phyloP scores from a whole-genome alignment of 2,329 filamentous ascomycete species.

The Apiospora marii region DNA sequence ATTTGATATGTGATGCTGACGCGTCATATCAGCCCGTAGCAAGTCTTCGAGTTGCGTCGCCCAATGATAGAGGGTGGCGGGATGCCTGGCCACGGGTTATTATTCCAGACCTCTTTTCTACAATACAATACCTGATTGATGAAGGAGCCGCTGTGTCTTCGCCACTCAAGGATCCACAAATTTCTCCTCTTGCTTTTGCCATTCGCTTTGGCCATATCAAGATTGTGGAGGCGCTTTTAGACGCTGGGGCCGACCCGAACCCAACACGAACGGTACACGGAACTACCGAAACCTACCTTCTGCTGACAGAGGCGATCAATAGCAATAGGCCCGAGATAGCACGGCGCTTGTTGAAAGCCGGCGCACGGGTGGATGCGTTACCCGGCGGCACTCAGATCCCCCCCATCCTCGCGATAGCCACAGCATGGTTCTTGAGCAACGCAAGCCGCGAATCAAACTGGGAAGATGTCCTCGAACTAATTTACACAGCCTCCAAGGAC shows the following conservation, averaged over 20 bases:
- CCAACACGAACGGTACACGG: conserved; percentile 9
- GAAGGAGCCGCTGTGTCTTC: background rate
- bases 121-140: conserved; percentile 1
- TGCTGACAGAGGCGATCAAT: conserved; percentile 8
- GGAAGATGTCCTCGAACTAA: conserved; percentile 8
- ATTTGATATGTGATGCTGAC: background rate
- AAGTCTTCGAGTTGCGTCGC: background rate
- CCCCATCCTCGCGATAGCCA: background rate
- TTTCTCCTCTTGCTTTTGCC: too few species aligned
- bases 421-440: background rate
- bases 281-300: too few species aligned
- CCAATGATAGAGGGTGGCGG: background rate
- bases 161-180: too few species aligned
- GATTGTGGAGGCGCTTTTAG: too few species aligned
- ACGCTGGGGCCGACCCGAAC: too few species aligned
- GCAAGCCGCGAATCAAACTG: conserved; percentile 12
- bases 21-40: background rate
- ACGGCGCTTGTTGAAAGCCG: conserved; percentile 12
- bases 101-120: too few species aligned
- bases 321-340: conserved; percentile 9
- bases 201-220: too few species aligned
- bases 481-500: background rate
- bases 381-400: conserved; percentile 1
- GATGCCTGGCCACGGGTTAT: background rate
- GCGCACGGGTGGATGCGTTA: conserved; percentile 8